Conservation (phyloP, 164 flowering plant genomes). For the Buxus sempervirens region DNA sequence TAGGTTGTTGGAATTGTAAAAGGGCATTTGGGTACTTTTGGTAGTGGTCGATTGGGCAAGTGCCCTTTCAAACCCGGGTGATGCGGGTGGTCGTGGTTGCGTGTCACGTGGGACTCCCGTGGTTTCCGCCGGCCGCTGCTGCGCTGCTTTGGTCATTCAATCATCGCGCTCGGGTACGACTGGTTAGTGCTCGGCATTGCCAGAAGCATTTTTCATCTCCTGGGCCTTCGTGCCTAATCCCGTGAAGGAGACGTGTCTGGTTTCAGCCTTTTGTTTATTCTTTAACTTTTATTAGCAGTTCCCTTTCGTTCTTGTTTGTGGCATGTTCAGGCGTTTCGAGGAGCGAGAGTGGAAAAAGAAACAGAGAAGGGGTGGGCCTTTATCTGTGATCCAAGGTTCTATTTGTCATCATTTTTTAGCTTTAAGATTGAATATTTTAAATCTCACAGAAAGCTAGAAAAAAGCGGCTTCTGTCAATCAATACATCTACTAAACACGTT, state of each 20-base stretch:
- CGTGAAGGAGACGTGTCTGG: background rate
- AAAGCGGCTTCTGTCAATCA: too few relatives aligned
- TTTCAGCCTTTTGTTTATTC: too few relatives aligned
- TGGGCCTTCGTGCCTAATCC: background rate
- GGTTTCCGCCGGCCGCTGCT: slow-evolving; percentile 19
- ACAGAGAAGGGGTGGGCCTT: too few relatives aligned
- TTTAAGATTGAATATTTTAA: too few relatives aligned
- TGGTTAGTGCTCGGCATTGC: background rate
- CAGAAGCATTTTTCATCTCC: background rate
- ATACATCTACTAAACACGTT: too few relatives aligned
- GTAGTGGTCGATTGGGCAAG: background rate
- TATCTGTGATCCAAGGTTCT: too few relatives aligned
- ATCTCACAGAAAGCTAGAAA: too few relatives aligned
- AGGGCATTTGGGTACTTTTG: background rate
- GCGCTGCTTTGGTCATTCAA: background rate
- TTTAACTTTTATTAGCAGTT: too few relatives aligned
- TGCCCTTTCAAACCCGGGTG: background rate
- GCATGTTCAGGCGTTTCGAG: too few relatives aligned
- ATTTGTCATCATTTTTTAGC: too few relatives aligned
- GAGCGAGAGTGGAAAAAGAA: too few relatives aligned
- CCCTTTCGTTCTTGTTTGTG: too few relatives aligned
- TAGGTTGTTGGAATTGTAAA: background rate
- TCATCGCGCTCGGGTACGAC: background rate
- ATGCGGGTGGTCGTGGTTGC: slow-evolving; percentile 4
- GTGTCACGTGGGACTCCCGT: slow-evolving; percentile 33